phyloP scores from a whole-genome alignment of 805 yeast species.

The Yamadazyma phyllophila region DNA sequence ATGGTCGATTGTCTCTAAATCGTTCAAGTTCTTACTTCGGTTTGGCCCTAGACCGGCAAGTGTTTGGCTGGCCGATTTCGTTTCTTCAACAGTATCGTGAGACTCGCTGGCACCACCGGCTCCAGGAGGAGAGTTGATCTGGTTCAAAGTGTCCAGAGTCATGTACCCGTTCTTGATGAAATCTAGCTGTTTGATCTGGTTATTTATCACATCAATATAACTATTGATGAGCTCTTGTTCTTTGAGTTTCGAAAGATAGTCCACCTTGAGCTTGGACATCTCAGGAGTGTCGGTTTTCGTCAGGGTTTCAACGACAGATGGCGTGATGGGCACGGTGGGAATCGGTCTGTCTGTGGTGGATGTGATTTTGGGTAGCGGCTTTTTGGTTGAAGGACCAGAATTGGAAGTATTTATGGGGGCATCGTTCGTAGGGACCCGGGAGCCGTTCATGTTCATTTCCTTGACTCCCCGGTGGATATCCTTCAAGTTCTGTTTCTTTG shows the following conservation, averaged over 20 bases:
- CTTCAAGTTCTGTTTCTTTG: constrained; percentile 1
- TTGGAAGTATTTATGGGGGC: not conserved
- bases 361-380: too few relatives aligned
- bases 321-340: too few relatives aligned
- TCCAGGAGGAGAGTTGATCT: constrained; percentile 8
- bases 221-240: constrained; percentile 43
- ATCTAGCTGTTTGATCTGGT: constrained; percentile 42
- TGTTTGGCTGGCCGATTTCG: not conserved
- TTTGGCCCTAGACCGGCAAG: not conserved
- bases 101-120: not conserved
- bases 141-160: constrained; percentile 38
- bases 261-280: constrained; percentile 25
- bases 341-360: too few relatives aligned
- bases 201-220: constrained; percentile 40
- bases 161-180: constrained; percentile 45
- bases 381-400: too few relatives aligned
- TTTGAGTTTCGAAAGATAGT: constrained; percentile 36
- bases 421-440: not conserved
- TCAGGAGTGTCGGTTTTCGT: constrained; percentile 13
- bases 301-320: not conserved
- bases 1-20: constrained; percentile 38
- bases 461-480: constrained; percentile 7
- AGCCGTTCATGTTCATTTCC: constrained; percentile 5
- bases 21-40: constrained; percentile 4
- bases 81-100: not conserved